These are phyloP conservation scores for Flaveria brownii DNA, from an alignment of 129 eudicot species.

Conservation along the genomic window DNA sequence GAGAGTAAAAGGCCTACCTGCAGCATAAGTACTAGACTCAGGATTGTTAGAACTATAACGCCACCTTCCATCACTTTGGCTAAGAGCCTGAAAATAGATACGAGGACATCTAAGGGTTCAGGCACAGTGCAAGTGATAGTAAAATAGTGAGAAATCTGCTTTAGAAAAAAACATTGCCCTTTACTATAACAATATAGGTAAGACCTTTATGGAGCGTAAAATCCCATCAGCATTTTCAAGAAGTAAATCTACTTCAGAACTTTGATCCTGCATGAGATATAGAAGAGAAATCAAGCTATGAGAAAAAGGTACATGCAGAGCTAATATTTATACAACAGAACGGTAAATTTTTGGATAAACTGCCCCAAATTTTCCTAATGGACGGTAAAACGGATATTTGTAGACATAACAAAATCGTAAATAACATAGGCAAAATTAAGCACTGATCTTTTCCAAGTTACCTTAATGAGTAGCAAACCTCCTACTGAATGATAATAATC, in stretches of 20 bases:
- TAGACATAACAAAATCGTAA: background rate
- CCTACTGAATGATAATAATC: slow-evolving; percentile 72
- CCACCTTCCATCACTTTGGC: slow-evolving; percentile 99
- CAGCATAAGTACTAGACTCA: slow-evolving; percentile 81
- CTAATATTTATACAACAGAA: slow-evolving; percentile 3
- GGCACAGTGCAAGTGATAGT: slow-evolving; percentile 12
- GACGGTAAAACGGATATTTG: background rate
- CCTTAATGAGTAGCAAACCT: slow-evolving; percentile 75
- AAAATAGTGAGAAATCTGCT: background rate
- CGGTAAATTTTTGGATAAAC: background rate
- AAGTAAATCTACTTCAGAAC: slow-evolving; percentile 57
- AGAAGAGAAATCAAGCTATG: background rate
- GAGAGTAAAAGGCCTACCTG: slow-evolving; percentile 46
- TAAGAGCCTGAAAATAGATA: slow-evolving; percentile 55
- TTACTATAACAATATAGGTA: slow-evolving; percentile 6
- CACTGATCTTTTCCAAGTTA: slow-evolving; percentile 25
- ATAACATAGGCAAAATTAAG: background rate
- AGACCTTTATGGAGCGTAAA: slow-evolving; percentile 79
- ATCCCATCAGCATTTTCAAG: slow-evolving; percentile 67
- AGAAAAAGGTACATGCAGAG: slow-evolving; percentile 3
- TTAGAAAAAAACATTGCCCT: background rate
- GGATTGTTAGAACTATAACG: slow-evolving; percentile 79
- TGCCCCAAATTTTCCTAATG: background rate
- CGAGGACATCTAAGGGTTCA: slow-evolving; percentile 28
- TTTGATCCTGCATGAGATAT: slow-evolving; percentile 53